Percentiles rank a stretch among this genome's conserved stretches.
These are phyloP conservation scores for Puccinia triticina DNA, from an alignment of 1,284 basidiomycete species.

Conservation along the genomic window DNA sequence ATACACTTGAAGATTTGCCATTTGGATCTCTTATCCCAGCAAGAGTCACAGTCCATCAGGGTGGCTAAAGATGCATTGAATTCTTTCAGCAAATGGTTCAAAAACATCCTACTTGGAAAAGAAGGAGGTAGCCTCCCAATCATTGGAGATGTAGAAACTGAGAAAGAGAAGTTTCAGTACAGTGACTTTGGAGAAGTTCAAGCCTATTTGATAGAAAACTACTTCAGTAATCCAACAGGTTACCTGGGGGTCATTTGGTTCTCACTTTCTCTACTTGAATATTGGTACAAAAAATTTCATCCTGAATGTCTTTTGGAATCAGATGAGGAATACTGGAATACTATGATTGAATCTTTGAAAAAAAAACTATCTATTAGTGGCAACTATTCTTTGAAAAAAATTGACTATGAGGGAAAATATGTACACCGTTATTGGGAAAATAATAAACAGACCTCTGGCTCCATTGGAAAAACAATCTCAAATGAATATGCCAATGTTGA, in stretches of 20 bases:
- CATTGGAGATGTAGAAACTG: background rate
- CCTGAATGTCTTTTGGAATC: no score
- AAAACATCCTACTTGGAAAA: background rate
- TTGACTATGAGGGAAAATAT: no score
- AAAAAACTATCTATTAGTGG: no score
- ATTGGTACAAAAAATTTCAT: no score
- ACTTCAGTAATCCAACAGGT: background rate
- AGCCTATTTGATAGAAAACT: background rate
- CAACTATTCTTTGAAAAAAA: no score
- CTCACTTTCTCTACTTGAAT: no score
- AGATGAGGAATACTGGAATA: no score
- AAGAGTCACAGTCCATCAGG: background rate
- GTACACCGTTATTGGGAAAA: no score
- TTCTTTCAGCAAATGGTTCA: background rate
- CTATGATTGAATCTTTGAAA: no score
- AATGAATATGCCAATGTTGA: no score
- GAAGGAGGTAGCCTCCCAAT: background rate
- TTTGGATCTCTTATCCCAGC: background rate
- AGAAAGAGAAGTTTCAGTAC: background rate
- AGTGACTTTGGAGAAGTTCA: background rate
- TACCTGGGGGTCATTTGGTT: background rate
- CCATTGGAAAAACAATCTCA: no score
- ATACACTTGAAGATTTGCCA: background rate
- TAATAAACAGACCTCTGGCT: no score
- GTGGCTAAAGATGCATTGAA: background rate